phyloP scores from a whole-genome alignment of 129 eudicot species.

The Centella asiatica region DNA sequence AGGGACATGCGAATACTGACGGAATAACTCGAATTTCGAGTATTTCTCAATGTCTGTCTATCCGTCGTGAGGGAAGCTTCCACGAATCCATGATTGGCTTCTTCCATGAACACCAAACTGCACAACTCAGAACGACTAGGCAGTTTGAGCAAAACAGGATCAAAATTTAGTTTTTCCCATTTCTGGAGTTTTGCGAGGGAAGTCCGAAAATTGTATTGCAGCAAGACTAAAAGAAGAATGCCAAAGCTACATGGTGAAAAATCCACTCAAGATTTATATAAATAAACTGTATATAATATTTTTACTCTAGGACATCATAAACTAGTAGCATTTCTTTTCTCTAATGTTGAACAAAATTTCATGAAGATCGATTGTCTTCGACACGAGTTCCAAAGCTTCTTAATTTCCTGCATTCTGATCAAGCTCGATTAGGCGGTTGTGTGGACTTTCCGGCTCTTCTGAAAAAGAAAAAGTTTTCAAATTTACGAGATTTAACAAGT shows the following conservation, averaged over 20 bases:
- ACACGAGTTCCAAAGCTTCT: slow-evolving; percentile 15
- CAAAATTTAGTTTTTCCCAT: background rate
- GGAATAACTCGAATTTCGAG: slow-evolving; percentile 12
- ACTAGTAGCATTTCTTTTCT: background rate
- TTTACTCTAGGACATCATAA: background rate
- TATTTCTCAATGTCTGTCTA: slow-evolving; percentile 10
- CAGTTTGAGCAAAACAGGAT: too few species aligned
- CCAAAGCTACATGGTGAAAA: background rate
- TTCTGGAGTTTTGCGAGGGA: background rate
- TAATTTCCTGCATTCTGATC: slow-evolving; percentile 9
- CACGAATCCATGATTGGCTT: background rate
- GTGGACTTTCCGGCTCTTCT: slow-evolving; percentile 55
- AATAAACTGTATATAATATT: background rate
- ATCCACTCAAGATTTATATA: background rate
- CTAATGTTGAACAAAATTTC: slow-evolving; percentile 25
- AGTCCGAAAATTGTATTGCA: background rate
- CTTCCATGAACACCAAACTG: background rate
- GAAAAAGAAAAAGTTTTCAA: slow-evolving; percentile 2
- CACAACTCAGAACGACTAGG: background rate
- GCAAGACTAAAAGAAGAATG: background rate
- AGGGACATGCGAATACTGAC: slow-evolving; percentile 12
- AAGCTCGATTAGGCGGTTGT: slow-evolving; percentile 49
- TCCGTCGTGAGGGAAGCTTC: background rate
- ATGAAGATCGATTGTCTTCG: slow-evolving; percentile 15
- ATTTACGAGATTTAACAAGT: background rate